Base-by-base conservation (phyloP, 2,329 filamentous ascomycete species). In the Aaosphaeria arxii region DNA sequence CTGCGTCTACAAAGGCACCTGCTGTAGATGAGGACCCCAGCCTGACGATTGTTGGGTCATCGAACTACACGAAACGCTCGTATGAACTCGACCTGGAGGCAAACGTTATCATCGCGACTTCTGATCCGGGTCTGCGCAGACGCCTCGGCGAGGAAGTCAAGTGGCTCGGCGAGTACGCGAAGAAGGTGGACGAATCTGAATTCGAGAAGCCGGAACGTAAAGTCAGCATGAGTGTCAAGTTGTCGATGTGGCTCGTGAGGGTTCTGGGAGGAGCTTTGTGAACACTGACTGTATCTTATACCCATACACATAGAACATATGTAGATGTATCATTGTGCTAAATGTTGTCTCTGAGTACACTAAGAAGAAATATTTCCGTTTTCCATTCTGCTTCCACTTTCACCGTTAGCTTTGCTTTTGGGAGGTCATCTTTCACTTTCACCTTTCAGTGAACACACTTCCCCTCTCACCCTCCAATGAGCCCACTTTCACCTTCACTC, bases 161-260 rank as follows among this genome's bases (percentile, higher is more conserved):
- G 48, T 90, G 88, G 83, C 71, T 99, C 55, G 85, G 91, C 66
- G 82, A 89, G 50, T 80, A 92, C 65, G 86, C 91, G 1, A 77
- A 71, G 47, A 74, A 75, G 6, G 82, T 94, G 24, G 87, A 83
- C 7, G 77, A 86, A 52, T 86, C 89, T 47, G 91, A 96, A 69
- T 87, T 96, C 69, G 83, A 87, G 45, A 87, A 77, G 60, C 84
- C 83, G 5, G 94, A 99, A 66, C 80, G 94, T 51, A 84, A 89
- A 49, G 94, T 97, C 1, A 85, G 90, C 1, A 75, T 95, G 63
- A 86, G 90, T 67, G 94, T 99, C 36, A 77, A 89, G 50, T 71
- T 95, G 52, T 89, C 91, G 4, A 96, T 97, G 91, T 95, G 89
- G 90, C 87, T 96, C 71, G 91, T 96, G 5, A 82, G 84, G 59